Conservation (phyloP, 139 green algal species). For the Ettlia oleoabundans region DNA sequence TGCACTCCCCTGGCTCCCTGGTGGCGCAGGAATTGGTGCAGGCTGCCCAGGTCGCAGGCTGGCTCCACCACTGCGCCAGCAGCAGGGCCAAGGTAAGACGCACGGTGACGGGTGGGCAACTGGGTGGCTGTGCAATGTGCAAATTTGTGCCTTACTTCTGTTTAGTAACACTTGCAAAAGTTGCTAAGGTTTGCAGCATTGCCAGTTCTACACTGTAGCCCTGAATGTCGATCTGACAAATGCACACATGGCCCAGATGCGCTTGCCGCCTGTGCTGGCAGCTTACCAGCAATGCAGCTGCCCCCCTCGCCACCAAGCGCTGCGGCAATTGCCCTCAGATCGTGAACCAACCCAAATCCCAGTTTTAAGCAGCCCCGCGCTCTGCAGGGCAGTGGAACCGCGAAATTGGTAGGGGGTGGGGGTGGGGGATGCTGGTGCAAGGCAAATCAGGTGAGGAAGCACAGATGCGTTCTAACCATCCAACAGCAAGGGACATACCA, state of each 20-base stretch:
- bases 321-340: slow-evolving; percentile 43
- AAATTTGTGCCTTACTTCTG: too few species aligned
- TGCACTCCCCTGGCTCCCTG: slow-evolving; percentile 17
- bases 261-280: neutral
- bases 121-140: too few species aligned
- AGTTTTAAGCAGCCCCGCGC: slow-evolving; percentile 39
- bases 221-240: too few species aligned
- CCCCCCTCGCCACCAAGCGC: slow-evolving; percentile 40
- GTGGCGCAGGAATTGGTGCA: slow-evolving; percentile 45
- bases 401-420: too few species aligned
- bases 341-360: slow-evolving; percentile 46
- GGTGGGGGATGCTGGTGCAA: too few species aligned
- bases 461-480: neutral
- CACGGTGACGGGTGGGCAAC: neutral
- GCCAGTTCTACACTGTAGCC: too few species aligned
- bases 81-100: neutral
- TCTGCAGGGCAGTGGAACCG: too few species aligned
- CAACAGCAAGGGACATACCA: neutral
- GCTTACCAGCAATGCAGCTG: slow-evolving; percentile 41
- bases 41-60: slow-evolving; percentile 37
- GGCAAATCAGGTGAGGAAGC: neutral
- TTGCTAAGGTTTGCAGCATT: too few species aligned
- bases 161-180: too few species aligned
- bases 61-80: slow-evolving; percentile 32
- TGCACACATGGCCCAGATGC: neutral